Percentiles rank a stretch among this genome's conserved stretches.
Evolutionary conservation across 2,329 filamentous ascomycete genomes (phyloP).

Genomic region (Hymenoscyphus fructigenus): DNA sequence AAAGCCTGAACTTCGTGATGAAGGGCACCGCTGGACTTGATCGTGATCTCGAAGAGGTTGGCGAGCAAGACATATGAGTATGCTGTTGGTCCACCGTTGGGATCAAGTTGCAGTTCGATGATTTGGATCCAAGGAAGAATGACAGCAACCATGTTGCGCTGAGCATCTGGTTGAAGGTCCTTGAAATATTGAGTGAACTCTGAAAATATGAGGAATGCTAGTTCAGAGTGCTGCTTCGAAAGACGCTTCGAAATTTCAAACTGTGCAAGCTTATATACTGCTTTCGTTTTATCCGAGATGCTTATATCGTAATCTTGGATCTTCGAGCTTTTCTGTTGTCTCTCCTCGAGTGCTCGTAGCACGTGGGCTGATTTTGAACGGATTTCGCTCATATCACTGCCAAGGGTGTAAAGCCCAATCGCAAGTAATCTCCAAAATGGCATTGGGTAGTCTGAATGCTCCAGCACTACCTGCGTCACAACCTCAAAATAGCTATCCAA

Average conservation of each 20-base stretch:
- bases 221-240: constrained; percentile 81
- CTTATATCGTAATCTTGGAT: constrained; percentile 98
- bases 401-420: constrained; percentile 86
- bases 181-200: constrained; percentile 95
- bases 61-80: constrained; percentile 93
- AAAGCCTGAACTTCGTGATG: constrained; percentile 97
- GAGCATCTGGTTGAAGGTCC: constrained; percentile 75
- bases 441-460: constrained; percentile 77
- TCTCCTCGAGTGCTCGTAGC: constrained; percentile 77
- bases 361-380: constrained; percentile 83
- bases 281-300: constrained; percentile 96
- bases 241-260: constrained; percentile 93
- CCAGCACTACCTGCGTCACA: constrained; percentile 80
- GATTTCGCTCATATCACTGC: constrained; percentile 86
- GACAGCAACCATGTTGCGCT: constrained; percentile 91
- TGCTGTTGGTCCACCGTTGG: constrained; percentile 85
- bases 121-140: constrained; percentile 96
- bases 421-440: constrained; percentile 90
- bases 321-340: constrained; percentile 82
- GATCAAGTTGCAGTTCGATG: constrained; percentile 88
- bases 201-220: constrained; percentile 92
- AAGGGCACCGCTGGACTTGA: constrained; percentile 80
- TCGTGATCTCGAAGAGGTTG: constrained; percentile 94
- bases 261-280: constrained; percentile 95
- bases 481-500: constrained; percentile 95